Percentiles rank a stretch among this genome's conserved stretches.
Evolutionary conservation across 345 rosid genomes (phyloP).

Genomic region (Laguncularia racemosa): DNA sequence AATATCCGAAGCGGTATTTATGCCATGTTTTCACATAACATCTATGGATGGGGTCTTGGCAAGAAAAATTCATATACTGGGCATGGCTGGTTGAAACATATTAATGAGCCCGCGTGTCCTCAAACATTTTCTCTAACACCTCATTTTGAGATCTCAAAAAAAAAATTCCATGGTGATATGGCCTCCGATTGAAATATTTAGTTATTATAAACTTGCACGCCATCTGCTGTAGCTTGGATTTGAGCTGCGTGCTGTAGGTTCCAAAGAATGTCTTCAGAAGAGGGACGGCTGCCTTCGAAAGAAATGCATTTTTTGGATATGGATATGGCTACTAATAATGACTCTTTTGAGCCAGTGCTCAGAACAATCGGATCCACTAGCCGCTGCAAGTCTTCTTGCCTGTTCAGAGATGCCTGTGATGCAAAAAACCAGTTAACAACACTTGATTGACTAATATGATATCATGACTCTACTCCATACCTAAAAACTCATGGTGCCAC

Average conservation of each 20-base stretch:
- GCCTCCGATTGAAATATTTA: too few species aligned
- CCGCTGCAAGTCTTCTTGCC: slow-evolving; percentile 19
- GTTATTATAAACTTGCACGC: slow-evolving; percentile 2
- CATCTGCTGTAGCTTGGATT: slow-evolving; percentile 32
- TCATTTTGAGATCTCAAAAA: too few species aligned
- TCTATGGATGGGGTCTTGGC: too few species aligned
- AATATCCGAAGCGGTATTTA: too few species aligned
- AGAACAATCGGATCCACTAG: slow-evolving; percentile 28
- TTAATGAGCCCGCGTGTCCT: too few species aligned
- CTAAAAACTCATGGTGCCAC: too few species aligned
- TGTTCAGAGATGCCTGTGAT: slow-evolving; percentile 32
- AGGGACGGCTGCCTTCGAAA: slow-evolving; percentile 34
- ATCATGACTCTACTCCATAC: background rate
- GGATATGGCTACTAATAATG: slow-evolving; percentile 30
- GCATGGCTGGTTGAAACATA: too few species aligned
- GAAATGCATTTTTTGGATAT: slow-evolving; percentile 37
- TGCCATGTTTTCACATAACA: too few species aligned
- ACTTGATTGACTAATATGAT: background rate
- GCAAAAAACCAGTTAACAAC: too few species aligned
- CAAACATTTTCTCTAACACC: too few species aligned
- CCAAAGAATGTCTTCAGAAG: slow-evolving; percentile 49
- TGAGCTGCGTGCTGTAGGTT: slow-evolving; percentile 50
- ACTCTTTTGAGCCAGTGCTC: slow-evolving; percentile 33
- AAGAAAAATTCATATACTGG: too few species aligned
- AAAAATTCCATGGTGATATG: too few species aligned